Evolutionary conservation across 1,139 yeast species (phyloP).

Genomic region (Kodamaea anthophila): DNA sequence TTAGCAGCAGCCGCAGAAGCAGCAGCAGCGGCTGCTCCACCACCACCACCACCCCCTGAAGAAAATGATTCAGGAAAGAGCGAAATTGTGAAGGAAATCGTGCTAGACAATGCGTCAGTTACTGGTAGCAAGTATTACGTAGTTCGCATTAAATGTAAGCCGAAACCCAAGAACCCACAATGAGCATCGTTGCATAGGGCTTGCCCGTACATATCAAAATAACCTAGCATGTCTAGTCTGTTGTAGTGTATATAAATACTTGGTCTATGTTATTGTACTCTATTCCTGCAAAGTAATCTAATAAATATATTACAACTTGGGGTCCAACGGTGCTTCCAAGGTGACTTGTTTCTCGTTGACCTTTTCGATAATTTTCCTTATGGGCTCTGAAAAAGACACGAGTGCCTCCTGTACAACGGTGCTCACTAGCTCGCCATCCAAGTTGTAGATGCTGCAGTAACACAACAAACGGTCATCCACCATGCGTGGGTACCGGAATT

Average conservation of each 20-base stretch:
- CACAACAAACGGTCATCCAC: conserved; percentile 30
- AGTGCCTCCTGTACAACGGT: conserved; percentile 35
- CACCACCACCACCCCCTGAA: background rate
- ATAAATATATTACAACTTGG: background rate
- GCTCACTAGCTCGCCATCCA: conserved; percentile 25
- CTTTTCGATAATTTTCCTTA: conserved; percentile 1
- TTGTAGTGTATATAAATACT: too few relatives aligned
- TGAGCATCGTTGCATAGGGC: too few relatives aligned
- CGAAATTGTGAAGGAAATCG: conserved; percentile 1
- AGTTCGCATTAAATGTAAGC: conserved; percentile 9
- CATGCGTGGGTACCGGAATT: conserved; percentile 29
- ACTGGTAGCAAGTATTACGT: conserved; percentile 10
- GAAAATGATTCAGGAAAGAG: background rate
- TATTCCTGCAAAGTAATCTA: background rate
- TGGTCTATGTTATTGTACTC: too few relatives aligned
- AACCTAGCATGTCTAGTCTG: background rate
- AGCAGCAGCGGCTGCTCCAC: background rate
- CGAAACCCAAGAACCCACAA: too few relatives aligned
- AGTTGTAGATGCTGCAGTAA: conserved; percentile 21
- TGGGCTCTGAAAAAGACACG: conserved; percentile 11
- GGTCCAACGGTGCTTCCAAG: background rate
- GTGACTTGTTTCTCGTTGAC: background rate
- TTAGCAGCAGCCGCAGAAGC: background rate
- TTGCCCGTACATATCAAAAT: too few relatives aligned
- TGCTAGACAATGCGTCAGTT: conserved; percentile 3